Evolutionary conservation across 148 eudicot species (phyloP), one percentile per base, ranked within the genome.

Genomic region (Polygonum aviculare): DNA sequence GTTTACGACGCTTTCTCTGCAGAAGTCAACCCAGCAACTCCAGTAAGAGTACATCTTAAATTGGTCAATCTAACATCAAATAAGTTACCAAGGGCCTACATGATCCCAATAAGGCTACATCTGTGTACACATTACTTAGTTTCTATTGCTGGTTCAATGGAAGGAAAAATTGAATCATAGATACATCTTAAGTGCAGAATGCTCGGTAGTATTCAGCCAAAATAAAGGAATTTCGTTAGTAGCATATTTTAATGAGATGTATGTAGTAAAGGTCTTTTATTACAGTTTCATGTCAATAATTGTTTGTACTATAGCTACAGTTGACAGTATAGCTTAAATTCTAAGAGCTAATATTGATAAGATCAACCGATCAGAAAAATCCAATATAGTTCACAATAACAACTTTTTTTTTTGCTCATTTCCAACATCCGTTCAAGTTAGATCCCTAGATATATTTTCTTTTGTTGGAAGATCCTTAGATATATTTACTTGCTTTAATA

Each of bases 1-100:
- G 77, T 75, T 75, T 75, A 65, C 77, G 44, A 26, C 77, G 77
- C 69, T 75, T 75, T 62, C 77, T 55, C 77, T 75, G 77, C 49
- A 55, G 18, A 35, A 38, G 45, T 26, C 33, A 36, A 49, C 72
- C 19, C 44, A 38, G 19, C 16, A 31, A 67, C 69, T 41, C 19
- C 19, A 16, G 19, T 67, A 31, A 67, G 35, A 16, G 21, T 38
- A 41, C 72, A 16, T 67, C 44, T 67, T 36, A 67, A n/a, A 67
- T 33, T 67, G 36, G 72, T 36, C 44, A 67, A 67, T 36, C 41
- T 36, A 67, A 67, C 45, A 36, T 38, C 44, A 36, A 67, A 67
- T 36, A 35, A 67, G 38, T 62, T 18, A 67, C 15, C 44, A 67
- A 67, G 72, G 72, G 44, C 35, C 21, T 35, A 67, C 38, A 5